Base-by-base conservation (phyloP, 1,284 basidiomycete species). In the Fistulinella cinereoalba region DNA sequence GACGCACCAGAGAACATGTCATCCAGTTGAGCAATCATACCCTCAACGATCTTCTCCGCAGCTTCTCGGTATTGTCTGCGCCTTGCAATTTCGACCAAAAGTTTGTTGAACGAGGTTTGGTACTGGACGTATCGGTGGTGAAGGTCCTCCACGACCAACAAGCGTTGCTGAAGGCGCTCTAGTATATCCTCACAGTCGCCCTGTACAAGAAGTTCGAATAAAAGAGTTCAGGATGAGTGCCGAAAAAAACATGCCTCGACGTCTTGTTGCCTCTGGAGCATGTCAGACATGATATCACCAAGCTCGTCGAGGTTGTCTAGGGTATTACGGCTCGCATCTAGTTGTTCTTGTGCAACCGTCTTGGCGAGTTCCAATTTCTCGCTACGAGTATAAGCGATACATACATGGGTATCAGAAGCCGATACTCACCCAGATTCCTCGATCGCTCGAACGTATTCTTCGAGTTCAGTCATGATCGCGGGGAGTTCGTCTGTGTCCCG, bases 401-500 rank as follows among this genome's bases (percentile, higher is more conserved):
- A 28, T 13, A 5, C n/a, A 11, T 16, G 31, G 9, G 9, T 32
- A 10, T 16, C 5, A 16, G 15, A 34, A 12, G 34, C 15, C 37
- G 9, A n/a, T 24, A 62, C 83, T 56, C 61, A 90, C 88, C 81
- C 73, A 33, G 75, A 71, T 8, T 62, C 64, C 39, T 81, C 71
- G 36, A 89, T 79, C 3, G 69, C 62, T 16, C 58, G 55, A 15
- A 77, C 70, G 47, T 74, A 73, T 36, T 78, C 76, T 54, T 89
- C 83, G 33, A 91, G 65, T 52, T 90, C 88, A 1, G 69, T 61
- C 64, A 91, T 79, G 43, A 91, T 87, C 4, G 74, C 71, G 8
- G 84, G 83, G 6, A 91, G 70, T 58, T 89, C 85, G 16, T 85
- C 76, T 2, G 82, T 85, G 60, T 91, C 88, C 37, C 83, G 73